Percentiles rank a stretch among this genome's conserved stretches.
Evolutionary conservation across 2,329 filamentous ascomycete species (phyloP).

Genomic region (Juglanconis juglandina): DNA sequence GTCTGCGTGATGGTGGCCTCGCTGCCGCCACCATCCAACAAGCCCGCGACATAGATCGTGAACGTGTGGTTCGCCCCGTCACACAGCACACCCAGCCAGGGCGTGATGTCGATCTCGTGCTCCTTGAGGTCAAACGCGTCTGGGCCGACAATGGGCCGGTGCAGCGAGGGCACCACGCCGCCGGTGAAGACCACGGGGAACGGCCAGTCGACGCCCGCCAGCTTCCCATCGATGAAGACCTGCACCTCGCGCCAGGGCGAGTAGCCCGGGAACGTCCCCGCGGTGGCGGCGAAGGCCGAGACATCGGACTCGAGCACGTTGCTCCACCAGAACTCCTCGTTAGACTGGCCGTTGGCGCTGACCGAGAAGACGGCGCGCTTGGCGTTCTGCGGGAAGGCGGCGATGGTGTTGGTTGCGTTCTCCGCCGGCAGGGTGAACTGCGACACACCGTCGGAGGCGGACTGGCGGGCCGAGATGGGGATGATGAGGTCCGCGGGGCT

Average conservation of each 20-base stretch:
- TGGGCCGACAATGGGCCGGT: conserved; percentile 74
- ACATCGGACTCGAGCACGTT: conserved; percentile 66
- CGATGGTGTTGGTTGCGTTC: conserved; percentile 56
- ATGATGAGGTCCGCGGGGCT: conserved; percentile 63
- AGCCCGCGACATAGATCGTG: conserved; percentile 62
- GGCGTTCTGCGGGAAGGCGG: conserved; percentile 59
- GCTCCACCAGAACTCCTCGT: conserved; percentile 83
- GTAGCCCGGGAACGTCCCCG: conserved; percentile 60
- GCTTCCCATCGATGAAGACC: conserved; percentile 65
- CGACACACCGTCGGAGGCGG: conserved; percentile 52
- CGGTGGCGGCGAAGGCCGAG: conserved; percentile 54
- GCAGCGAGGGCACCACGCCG: conserved; percentile 71
- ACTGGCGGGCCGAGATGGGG: conserved; percentile 58
- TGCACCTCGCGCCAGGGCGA: conserved; percentile 78
- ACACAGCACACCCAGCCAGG: conserved; percentile 67
- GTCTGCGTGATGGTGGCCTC: conserved; percentile 47
- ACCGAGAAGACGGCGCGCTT: conserved; percentile 70
- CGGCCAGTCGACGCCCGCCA: conserved; percentile 77
- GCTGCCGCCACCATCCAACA: conserved; percentile 53
- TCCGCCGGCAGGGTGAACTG: conserved; percentile 65
- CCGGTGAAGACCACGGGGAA: conserved; percentile 82
- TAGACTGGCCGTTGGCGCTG: conserved; percentile 71
- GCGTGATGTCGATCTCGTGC: conserved; percentile 77
- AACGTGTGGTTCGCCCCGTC: conserved; percentile 65
- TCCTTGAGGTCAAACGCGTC: conserved; percentile 77